Base-by-base conservation (phyloP, 164 flowering plant species). In the Brasenia schreberi region DNA sequence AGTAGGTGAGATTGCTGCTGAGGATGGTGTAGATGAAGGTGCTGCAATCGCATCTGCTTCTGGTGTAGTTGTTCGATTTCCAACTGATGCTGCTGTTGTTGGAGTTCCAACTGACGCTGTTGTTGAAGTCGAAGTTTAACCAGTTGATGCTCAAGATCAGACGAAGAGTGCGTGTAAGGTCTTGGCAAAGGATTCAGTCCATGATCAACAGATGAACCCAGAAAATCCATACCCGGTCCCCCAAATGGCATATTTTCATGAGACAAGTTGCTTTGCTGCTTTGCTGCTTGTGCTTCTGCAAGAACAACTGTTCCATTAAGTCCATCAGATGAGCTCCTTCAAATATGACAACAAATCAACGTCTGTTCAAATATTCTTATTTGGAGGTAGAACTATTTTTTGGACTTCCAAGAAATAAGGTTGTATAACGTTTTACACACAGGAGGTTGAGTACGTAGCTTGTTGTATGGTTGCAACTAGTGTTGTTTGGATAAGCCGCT, bases 41-140 rank as follows among this genome's bases (percentile, higher is more conserved):
- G 27, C 27, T n/a, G n/a, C n/a, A n/a, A n/a, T n/a, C n/a, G n/a
- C n/a, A n/a, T n/a, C n/a, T n/a, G n/a, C n/a, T n/a, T n/a, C n/a
- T 67, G 66, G 66, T 78, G 90, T 65, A 60, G 73, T 43, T 76
- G 53, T 27, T 65, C 77, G 42, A 74, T 72, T 49, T 78, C 82
- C 64, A 64, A 71, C 68, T 75, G 74, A 45, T 71, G 76, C 64
- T 69, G 73, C 64, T 64, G 79, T 2, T 23, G 27, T 60, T 80
- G 83, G 19, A 67, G 82, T 72, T 81, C 78, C 45, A 66, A 74
- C 67, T 79, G 86, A 27, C 56, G 81, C 64, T 84, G 85, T 68
- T 79, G 85, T 56, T 76, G 90, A 42, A 78, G 67, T 62, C 83
- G 86, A 62, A 85, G 79, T 64, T 81, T 74, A 78, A 81, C 64